A percentile compares a stretch with the other conserved stretches of the same genome.
These are phyloP conservation scores for Boletus rubescentipes DNA, from an alignment of 768 basidiomycete genomes.

Conservation along the genomic window DNA sequence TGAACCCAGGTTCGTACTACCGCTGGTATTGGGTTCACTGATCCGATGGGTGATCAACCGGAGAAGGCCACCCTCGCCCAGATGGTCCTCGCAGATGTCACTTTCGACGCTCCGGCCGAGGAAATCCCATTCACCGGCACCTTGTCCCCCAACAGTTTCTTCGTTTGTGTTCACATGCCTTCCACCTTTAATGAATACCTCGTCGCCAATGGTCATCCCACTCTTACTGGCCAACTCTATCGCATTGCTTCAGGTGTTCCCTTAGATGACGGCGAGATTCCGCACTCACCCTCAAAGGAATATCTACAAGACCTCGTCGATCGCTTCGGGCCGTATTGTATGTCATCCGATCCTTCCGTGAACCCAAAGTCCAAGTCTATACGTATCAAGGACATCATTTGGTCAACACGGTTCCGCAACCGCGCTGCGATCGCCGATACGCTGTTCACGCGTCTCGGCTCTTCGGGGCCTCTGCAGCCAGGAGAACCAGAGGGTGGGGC, in stretches of 20 bases:
- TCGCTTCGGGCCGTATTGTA: conserved; percentile 36
- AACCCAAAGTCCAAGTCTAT: conserved; percentile 33
- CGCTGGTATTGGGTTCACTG: conserved; percentile 43
- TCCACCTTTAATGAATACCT: conserved; percentile 18
- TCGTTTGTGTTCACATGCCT: conserved; percentile 14
- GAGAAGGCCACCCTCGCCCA: conserved; percentile 34
- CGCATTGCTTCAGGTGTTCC: conserved; percentile 46
- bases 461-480: not conserved
- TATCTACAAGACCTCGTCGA: conserved; percentile 48
- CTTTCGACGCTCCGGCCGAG: conserved; percentile 5
- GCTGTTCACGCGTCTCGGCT: conserved; percentile 34
- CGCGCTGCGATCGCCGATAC: conserved; percentile 45
- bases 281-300: conserved; percentile 36
- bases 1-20: conserved; percentile 41
- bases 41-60: conserved; percentile 39
- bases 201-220: conserved; percentile 14
- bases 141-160: conserved; percentile 13
- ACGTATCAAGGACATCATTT: conserved; percentile 39
- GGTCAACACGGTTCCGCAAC: conserved; percentile 49
- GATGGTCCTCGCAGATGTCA: conserved; percentile 21
- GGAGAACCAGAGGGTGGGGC: conserved; percentile 16
- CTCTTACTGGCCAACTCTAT: conserved; percentile 24
- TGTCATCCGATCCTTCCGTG: conserved; percentile 38
- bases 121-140: not conserved
- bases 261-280: conserved; percentile 34